Evolutionary conservation across 768 basidiomycete genomes (phyloP).

Genomic region (Pluteus cervinus): DNA sequence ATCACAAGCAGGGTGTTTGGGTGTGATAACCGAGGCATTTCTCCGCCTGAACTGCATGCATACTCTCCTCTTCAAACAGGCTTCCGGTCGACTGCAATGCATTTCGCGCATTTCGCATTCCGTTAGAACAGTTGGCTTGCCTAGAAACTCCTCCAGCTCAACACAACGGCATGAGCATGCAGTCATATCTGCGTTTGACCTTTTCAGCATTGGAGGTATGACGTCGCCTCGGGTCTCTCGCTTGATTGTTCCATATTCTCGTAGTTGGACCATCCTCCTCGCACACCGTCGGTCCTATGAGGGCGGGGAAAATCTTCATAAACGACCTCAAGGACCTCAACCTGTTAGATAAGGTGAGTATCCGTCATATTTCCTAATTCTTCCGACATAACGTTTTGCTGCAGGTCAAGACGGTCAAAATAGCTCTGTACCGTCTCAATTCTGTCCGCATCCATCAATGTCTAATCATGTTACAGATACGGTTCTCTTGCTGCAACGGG

Average conservation of each 20-base stretch:
- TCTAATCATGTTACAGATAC: conserved; percentile 44
- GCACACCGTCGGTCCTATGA: conserved; percentile 63
- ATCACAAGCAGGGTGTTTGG: no score
- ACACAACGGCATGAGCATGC: conserved; percentile 70
- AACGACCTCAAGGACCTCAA: conserved; percentile 62
- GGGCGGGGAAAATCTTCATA: conserved; percentile 86
- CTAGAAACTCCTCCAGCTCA: no score
- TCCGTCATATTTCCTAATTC: neutral
- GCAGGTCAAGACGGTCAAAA: conserved; percentile 76
- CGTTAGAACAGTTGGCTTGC: no score
- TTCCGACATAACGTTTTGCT: no score
- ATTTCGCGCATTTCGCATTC: no score
- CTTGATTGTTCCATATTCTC: conserved; percentile 3
- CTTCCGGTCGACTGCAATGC: no score
- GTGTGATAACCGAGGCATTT: no score
- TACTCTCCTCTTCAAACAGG: no score
- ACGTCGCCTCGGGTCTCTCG: conserved; percentile 4
- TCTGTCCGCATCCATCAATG: conserved; percentile 4
- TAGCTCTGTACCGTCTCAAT: conserved; percentile 52
- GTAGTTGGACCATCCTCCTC: conserved; percentile 47
- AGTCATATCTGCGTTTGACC: conserved; percentile 89
- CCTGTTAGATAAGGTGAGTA: conserved; percentile 59
- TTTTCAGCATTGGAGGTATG: conserved; percentile 87
- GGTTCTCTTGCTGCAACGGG: conserved; percentile 93
- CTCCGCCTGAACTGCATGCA: no score